Base-by-base conservation (phyloP, 2,329 filamentous ascomycete genomes). In the Bipolaris gigantea region DNA sequence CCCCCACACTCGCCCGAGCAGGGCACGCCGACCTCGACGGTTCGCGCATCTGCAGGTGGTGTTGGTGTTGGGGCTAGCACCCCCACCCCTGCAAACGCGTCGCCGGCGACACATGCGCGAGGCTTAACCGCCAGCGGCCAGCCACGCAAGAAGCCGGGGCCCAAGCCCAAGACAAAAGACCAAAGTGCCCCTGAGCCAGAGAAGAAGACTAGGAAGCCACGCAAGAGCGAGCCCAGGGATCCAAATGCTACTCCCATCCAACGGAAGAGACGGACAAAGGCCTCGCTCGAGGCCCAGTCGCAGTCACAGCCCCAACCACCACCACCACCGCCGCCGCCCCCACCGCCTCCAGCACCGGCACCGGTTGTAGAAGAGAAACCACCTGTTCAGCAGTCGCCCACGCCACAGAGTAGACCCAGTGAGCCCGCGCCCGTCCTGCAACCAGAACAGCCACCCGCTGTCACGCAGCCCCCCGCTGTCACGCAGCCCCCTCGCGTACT, bases 181-280 rank as follows among this genome's bases (percentile, higher is more conserved):
- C 55, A 67, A 58, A 71, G 49, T 66, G 68, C 50, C 57, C 71
- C 64, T 47, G 73, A 72, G 38, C 60, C 63, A 34, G 75, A 77
- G 59, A 78, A 76, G 47, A 77, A 77, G 56, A 67, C 74, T 3
- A 75, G 76, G 60, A 79, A 78, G 62, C 65, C 77, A 34, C 73
- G 79, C 53, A 80, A 79, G 63, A 70, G 76, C 16, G 75, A 77
- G 50, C 73, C 76, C 44, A 65, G 88, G 81, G 67, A 83, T 77
- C 56, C 80, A 75, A 70, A 63, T 67, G 66, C 69, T 33, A 67
- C 73, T 3, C 71, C 75, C 30, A 66, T 71, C 41, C 72, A 80
- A 55, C 81, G 83, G 62, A 85, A 80, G 73, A 77, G 78, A 63
- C 71, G 77, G 66, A 74, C 72, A 40, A 73, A 74, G 60, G 76